Evolutionary conservation across 495 filamentous ascomycete genomes (phyloP), one percentile per base, ranked within the genome.

Genomic region (Daldinia childiae): DNA sequence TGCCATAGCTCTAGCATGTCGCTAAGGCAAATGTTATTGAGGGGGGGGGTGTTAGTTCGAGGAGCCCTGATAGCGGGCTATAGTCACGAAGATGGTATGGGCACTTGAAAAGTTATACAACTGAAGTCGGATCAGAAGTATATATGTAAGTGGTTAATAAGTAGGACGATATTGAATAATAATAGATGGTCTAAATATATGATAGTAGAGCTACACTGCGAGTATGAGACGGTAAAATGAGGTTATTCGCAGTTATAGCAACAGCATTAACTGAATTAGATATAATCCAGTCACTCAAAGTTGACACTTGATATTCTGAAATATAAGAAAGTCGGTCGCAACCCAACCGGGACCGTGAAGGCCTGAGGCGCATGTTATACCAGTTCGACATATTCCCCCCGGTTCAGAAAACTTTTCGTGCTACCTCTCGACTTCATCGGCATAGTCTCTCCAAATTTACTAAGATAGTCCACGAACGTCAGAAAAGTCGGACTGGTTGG

Each of bases 1-100:
- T 73, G 82, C 82, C 83, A 85, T 85, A 76, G n/a, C 77, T 78
- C 66, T 81, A 62, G 81, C 82, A 83, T 83, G 73, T 79, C 79
- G 79, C 71, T 64, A 75, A 71, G 74, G 69, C 66, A 70, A 57
- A 32, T 56, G 6, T 62, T 69, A 21, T 66, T 38, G 50, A 68
- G 56, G n/a, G 56, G 69, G 57, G 56, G 57, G 48, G 0, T 32
- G 29, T 59, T 66, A 17, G 30, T 54, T 59, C 24, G 45, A 38
- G 58, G 45, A 64, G 66, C 56, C 57, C 45, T 34, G 58, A 30
- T 34, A 38, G 32, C 27, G 48, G 63, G 63, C 65, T 69, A 43
- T 55, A 39, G 36, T 69, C 69, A 74, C 64, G 19, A 59, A 57
- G 60, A 56, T 54, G 41, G 32, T 65, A 30, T 43, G 12, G 38